These are phyloP conservation scores for Cerioporus squamosus DNA, from an alignment of 1,284 basidiomycete genomes.

Conservation along the genomic window DNA sequence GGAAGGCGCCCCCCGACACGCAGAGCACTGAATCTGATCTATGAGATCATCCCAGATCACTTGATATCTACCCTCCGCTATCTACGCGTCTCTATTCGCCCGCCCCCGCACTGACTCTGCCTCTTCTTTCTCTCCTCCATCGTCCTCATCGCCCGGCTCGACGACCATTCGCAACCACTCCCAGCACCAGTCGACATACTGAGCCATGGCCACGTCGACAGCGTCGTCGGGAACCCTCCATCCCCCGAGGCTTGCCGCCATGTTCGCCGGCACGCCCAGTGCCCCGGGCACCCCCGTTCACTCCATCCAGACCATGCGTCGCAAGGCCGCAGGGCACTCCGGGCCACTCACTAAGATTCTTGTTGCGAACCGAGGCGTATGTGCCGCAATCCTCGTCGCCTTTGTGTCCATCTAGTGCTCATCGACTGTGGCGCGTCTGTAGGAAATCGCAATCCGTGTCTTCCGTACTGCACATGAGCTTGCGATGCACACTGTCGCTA, in stretches of 20 bases:
- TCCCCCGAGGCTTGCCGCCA: slow-evolving; percentile 72
- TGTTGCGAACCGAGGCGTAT: slow-evolving; percentile 94
- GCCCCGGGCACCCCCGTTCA: slow-evolving; percentile 81
- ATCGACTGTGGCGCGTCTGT: slow-evolving; percentile 9
- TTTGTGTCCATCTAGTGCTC: background rate
- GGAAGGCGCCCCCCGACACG: slow-evolving; percentile 5
- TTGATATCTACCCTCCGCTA: slow-evolving; percentile 22
- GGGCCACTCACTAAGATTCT: slow-evolving; percentile 93
- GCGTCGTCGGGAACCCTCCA: slow-evolving; percentile 55
- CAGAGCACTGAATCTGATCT: slow-evolving; percentile 10
- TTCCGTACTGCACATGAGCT: slow-evolving; percentile 99
- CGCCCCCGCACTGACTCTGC: slow-evolving; percentile 7
- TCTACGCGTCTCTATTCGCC: slow-evolving; percentile 20
- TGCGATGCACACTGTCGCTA: slow-evolving; percentile 98
- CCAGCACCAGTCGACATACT: background rate
- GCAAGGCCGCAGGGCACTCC: slow-evolving; percentile 89
- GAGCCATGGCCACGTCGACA: slow-evolving; percentile 19
- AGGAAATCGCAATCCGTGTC: slow-evolving; percentile 99
- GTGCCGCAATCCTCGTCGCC: slow-evolving; percentile 33
- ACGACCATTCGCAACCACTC: background rate
- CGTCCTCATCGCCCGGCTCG: slow-evolving; percentile 13
- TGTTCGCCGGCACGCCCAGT: slow-evolving; percentile 74
- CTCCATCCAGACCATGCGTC: slow-evolving; percentile 90
- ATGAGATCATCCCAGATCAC: slow-evolving; percentile 24
- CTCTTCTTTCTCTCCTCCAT: slow-evolving; percentile 9